Evolutionary conservation across 257 asterid species (phyloP).

Genomic region (Cynanchum wilfordii): DNA sequence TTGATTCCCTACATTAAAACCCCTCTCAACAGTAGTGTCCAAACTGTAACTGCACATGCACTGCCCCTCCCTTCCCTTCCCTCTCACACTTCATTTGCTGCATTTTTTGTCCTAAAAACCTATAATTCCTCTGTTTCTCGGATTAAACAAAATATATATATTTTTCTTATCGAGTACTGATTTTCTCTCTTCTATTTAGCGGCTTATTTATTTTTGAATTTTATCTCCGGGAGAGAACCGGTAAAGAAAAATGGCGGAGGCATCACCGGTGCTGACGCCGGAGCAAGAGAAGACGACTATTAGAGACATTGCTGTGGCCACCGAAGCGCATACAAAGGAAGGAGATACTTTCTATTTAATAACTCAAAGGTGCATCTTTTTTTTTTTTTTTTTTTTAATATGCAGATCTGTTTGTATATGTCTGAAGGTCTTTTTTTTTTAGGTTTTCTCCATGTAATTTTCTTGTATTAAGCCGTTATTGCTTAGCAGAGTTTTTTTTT

Average conservation of each 20-base stretch:
- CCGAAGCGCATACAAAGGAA: constrained; percentile 78
- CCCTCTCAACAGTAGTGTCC: constrained; percentile 7
- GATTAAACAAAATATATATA: neutral
- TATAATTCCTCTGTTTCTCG: neutral
- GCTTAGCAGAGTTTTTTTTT: neutral
- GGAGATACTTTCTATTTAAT: constrained; percentile 84
- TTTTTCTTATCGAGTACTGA: neutral
- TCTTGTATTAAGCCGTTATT: neutral
- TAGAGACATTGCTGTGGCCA: constrained; percentile 66
- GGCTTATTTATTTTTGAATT: neutral
- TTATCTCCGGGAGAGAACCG: neutral
- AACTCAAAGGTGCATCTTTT: constrained; percentile 56
- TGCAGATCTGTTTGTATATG: constrained; percentile 2
- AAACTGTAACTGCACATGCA: neutral
- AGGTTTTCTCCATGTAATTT: neutral
- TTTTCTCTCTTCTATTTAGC: neutral
- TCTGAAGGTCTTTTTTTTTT: neutral
- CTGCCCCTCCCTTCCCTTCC: neutral
- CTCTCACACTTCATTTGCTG: neutral
- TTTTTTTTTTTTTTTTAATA: neutral
- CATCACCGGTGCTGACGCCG: constrained; percentile 62
- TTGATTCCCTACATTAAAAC: neutral
- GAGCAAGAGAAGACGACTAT: constrained; percentile 84
- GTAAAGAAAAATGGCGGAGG: constrained; percentile 53
- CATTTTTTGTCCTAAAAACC: neutral